Base-by-base conservation (phyloP, 805 yeast genomes). In the Zygosaccharomyces pseudorouxii region DNA sequence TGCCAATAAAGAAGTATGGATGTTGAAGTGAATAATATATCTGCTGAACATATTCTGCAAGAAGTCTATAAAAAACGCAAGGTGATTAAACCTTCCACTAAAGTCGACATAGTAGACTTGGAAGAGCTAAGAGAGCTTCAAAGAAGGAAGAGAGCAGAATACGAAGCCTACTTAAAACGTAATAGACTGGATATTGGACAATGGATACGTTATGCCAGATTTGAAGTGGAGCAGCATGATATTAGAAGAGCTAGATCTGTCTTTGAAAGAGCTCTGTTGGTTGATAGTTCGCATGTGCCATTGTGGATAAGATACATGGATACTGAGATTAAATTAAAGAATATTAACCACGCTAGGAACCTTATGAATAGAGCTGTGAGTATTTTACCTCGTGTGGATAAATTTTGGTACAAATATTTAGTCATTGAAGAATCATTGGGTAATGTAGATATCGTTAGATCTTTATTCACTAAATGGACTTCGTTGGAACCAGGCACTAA, bases 191-290 rank as follows among this genome's bases (percentile, higher is more conserved):
- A 89, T 59, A 74, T 78, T 59, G 84, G 88, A 1, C 96, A 89
- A 63, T 93, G 98, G 97, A 75, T 88, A 63, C 73, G 97, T 48
- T 93, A 92, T 65, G 98, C 97, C 0, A 78, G 77, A 50, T 88
- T 89, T 79, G 99, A 92, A 66, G 64, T 82, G 3, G 85, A 84
- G 4, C 92, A 87, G 56, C 84, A 81, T 51, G 96, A 92, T 59
- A 74, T 78, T 51, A 73, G 78, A 16, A 72, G 97, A 19, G 96
- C 95, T 0, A 72, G 98, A 47, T 86, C 97, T 0, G 74, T 93
- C 5, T 86, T 85, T 68, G 99, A 92, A 64, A 73, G 98, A 45
- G 95, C 96, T 0, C 63, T 92, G 28, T 84, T 81, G 45, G 88
- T 87, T 7, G 85, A 88, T 58, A 77, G 80, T 12, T 79, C 82